These are phyloP conservation scores for Rickenella mellea DNA, from an alignment of 768 basidiomycete species.

Conservation along the genomic window DNA sequence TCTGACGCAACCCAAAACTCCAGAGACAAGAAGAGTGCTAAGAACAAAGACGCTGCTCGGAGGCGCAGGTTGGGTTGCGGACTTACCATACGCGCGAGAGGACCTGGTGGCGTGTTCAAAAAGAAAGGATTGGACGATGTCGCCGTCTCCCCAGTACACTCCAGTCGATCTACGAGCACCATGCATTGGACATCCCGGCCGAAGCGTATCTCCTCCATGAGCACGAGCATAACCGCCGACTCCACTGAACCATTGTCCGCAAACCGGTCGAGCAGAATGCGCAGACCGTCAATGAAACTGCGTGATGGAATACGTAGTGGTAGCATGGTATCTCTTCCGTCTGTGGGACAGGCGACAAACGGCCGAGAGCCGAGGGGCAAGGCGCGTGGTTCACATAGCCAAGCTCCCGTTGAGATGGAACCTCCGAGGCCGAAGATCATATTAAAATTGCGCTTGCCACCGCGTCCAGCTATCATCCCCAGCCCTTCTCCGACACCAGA, in stretches of 20 bases:
- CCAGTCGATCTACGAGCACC: background rate
- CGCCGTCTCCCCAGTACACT: background rate
- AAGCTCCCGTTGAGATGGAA: background rate
- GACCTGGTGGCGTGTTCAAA: background rate
- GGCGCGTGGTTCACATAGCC: too few species aligned
- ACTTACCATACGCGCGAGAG: background rate
- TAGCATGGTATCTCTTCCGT: too few species aligned
- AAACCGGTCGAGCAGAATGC: background rate
- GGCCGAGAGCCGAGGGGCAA: too few species aligned
- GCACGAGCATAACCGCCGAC: background rate
- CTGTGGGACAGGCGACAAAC: too few species aligned
- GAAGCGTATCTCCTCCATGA: background rate
- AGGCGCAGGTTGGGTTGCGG: background rate
- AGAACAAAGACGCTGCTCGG: background rate
- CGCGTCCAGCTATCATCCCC: background rate
- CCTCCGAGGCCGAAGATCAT: background rate
- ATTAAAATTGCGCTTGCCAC: background rate
- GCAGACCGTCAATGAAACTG: background rate
- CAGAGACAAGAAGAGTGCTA: too few species aligned
- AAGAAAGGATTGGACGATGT: background rate
- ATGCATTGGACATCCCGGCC: background rate
- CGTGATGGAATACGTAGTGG: background rate
- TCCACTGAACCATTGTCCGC: too few species aligned
- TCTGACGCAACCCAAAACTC: background rate
- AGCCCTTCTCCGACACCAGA: background rate